These are phyloP conservation scores for Solidago caesia DNA, from an alignment of 129 eudicot species.

Conservation along the genomic window DNA sequence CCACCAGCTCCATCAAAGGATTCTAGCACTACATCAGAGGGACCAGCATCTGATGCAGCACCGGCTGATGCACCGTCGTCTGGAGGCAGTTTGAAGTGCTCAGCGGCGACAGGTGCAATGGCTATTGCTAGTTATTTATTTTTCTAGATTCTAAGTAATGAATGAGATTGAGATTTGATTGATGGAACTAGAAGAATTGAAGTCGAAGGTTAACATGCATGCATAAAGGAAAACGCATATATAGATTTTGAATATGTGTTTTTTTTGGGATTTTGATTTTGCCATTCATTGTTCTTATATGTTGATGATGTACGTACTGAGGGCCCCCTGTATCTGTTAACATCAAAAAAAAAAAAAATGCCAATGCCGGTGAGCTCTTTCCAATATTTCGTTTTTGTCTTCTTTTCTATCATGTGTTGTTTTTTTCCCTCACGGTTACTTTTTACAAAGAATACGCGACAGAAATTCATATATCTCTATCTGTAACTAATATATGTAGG, in stretches of 20 bases:
- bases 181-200: constrained; percentile 22
- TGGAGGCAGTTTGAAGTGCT: constrained; percentile 24
- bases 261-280: constrained; percentile 32
- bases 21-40: background rate
- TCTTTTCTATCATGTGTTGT: background rate
- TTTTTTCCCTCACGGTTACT: background rate
- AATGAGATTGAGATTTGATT: background rate
- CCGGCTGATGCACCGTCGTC: constrained; percentile 36
- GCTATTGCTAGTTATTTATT: constrained; percentile 28
- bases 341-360: constrained; percentile 20
- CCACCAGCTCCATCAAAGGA: constrained; percentile 32
- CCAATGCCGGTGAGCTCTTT: constrained; percentile 39
- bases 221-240: constrained; percentile 25
- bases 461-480: background rate
- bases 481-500: no score
- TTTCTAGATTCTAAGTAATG: constrained; percentile 20
- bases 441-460: background rate
- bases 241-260: constrained; percentile 9
- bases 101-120: constrained; percentile 21
- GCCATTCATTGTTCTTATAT: constrained; percentile 23
- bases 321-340: constrained; percentile 15
- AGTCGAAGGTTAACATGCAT: constrained; percentile 22
- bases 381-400: constrained; percentile 4
- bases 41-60: background rate
- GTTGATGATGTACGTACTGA: constrained; percentile 26